Base-by-base conservation (phyloP, 2,329 filamentous ascomycete species). In the Atkinsonella hypoxylon region DNA sequence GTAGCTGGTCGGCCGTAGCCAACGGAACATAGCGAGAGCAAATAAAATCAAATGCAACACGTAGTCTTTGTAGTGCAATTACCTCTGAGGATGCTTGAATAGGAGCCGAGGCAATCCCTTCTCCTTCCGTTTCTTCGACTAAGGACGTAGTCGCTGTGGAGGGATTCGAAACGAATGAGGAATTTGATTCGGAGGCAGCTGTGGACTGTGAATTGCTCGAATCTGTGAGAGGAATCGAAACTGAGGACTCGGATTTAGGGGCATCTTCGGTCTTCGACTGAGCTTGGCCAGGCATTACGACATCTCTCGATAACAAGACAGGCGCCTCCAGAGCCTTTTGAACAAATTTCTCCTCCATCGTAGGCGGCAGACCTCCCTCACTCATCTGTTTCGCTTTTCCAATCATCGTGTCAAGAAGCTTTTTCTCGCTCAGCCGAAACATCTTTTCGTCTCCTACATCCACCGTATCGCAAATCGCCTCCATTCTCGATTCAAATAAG, bases 291-390 rank as follows among this genome's bases (percentile, higher is more conserved):
- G 49, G 45, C 45, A 46, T 42, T 47, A 79, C 72, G 51, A 82
- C 76, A 44, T 80, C 75, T 59, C 76, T 83, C 40, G 89, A 73
- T 32, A 79, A 79, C 58, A 87, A 70, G 42, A 95, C 72, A 0
- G 93, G 91, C 4, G 82, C 78, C 58, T 93, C 86, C 5, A 98
- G 72, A 2, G 78, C 78, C 60, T 84, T 84, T 48, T 75, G 78
- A 9, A 98, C 81, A 58, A 95, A 94, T 41, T 80, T 83, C 45
- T 93, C 86, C 62, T 96, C 91, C 75, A 98, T 78, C 58, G 85
- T 95, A 7, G 72, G 69, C 1, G 93, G 89, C 10, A 97, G 69
- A 0, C 82, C 80, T 1, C 68, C 70, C 4, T 70, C 66, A n/a
- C 75, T 73, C 75, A 94, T 85, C 5, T 73, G 74, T 54, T 75